phyloP scores from a whole-genome alignment of 73 alveolate genomes.

The Paramecium pentaurelia region DNA sequence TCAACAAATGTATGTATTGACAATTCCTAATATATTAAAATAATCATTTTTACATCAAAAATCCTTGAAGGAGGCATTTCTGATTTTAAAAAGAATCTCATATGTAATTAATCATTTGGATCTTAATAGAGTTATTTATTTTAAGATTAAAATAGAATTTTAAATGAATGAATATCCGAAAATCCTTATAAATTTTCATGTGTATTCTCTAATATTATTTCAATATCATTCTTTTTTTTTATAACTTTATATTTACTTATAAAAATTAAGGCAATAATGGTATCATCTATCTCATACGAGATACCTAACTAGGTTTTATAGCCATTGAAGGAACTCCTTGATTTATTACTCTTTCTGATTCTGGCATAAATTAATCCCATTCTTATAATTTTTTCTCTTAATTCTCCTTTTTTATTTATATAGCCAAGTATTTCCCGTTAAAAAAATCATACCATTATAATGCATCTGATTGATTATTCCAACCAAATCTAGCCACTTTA shows the following conservation, averaged over 20 bases:
- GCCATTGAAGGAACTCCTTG: neutral
- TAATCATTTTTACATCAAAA: neutral
- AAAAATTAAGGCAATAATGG: neutral
- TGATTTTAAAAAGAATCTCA: slow-evolving; percentile 9
- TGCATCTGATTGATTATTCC: neutral
- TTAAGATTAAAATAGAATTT: neutral
- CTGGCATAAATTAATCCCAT: slow-evolving; percentile 31
- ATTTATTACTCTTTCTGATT: neutral
- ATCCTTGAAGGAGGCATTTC: neutral
- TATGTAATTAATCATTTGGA: slow-evolving; percentile 14
- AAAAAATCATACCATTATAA: slow-evolving; percentile 3
- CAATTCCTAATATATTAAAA: neutral
- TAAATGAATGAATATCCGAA: slow-evolving; percentile 1
- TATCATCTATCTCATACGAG: neutral
- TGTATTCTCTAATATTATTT: neutral
- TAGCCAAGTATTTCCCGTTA: neutral
- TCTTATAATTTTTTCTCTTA: neutral
- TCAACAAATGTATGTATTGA: neutral
- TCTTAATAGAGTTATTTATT: neutral
- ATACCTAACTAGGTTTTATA: neutral
- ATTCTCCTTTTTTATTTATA: neutral
- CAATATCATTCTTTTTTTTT: neutral
- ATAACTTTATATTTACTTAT: neutral
- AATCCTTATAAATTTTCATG: slow-evolving; percentile 9
- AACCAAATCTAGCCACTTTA: slow-evolving; percentile 11